Evolutionary conservation across 768 basidiomycete species (phyloP), one percentile per base, ranked within the genome.

Genomic region (Boletus sp.): DNA sequence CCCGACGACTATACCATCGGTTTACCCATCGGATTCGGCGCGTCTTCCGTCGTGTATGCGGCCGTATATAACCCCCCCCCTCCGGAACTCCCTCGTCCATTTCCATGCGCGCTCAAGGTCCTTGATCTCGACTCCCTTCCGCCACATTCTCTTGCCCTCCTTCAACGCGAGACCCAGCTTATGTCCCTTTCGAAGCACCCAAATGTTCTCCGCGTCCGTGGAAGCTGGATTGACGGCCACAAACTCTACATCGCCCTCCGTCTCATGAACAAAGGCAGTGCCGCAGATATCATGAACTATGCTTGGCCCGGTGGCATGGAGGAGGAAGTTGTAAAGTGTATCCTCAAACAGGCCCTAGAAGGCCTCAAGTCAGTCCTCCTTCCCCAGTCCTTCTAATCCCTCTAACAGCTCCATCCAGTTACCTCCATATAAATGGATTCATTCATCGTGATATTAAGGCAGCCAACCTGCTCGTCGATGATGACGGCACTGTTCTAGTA

Each of bases 361-460:
- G 95, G 95, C n/a, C 77, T 94, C 55, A 87, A 91, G 89, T 90
- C 60, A 59, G 83, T 75, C n/a, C 35, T 56, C 48, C 53, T 32
- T 44, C 38, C 42, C 35, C 10, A 7, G 4, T 4, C 14, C 13
- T 8, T 43, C 34, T 32, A 2, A 19, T 40, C 50, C 47, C 13
- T 39, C 52, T 57, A n/a, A 60, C 41, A 51, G 13, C 33, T 10
- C 41, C 51, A 15, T 42, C 33, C 23, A 91, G 88, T 60, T 93
- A 93, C 60, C 79, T 93, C n/a, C 92, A 95, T 64, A 78, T 82
- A 51, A 95, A 93, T 57, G 90, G 89, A 0, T 89, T 92, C 67
- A 88, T 93, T n/a, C 91, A 98, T 67, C 83, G 95, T 27, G 95
- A 98, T 65, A 71, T 98, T 63, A 98, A 98, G 72, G 92, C 93